Evolutionary conservation across 2,329 filamentous ascomycete genomes (phyloP).

Genomic region (Monosporascus sp.): DNA sequence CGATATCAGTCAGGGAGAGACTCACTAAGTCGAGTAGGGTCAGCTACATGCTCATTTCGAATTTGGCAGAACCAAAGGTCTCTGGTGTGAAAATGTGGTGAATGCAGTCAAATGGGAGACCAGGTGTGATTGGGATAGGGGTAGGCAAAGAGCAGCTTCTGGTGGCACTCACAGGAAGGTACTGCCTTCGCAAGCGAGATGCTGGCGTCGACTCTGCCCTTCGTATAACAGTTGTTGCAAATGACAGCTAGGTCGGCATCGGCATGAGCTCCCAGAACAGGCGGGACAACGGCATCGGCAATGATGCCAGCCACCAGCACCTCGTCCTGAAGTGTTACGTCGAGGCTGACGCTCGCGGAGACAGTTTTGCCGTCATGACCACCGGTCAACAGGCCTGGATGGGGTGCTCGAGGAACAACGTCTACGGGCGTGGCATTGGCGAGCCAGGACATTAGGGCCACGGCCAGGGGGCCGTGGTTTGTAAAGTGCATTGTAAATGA

Average conservation of each 20-base stretch:
- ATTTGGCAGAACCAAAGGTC: too few species aligned
- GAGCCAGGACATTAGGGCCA: slow-evolving; percentile 24
- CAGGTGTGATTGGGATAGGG: too few species aligned
- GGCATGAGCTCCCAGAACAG: slow-evolving; percentile 24
- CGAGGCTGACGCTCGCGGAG: slow-evolving; percentile 17
- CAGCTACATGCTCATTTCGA: too few species aligned
- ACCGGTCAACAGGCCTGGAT: slow-evolving; percentile 8
- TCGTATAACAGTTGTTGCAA: slow-evolving; percentile 45
- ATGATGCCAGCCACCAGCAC: slow-evolving; percentile 21
- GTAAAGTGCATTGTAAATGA: slow-evolving; percentile 24
- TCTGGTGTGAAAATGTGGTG: too few species aligned
- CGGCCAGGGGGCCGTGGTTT: slow-evolving; percentile 22
- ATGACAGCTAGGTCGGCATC: slow-evolving; percentile 27
- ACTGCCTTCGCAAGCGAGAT: slow-evolving; percentile 35
- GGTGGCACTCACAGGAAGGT: slow-evolving; percentile 23
- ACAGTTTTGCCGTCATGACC: slow-evolving; percentile 17
- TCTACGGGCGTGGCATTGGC: slow-evolving; percentile 17
- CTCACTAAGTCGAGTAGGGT: slow-evolving; percentile 16
- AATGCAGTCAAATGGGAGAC: too few species aligned
- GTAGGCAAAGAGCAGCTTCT: too few species aligned
- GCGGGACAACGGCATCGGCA: slow-evolving; percentile 31
- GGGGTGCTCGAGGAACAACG: slow-evolving; percentile 9
- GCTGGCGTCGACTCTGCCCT: slow-evolving; percentile 40
- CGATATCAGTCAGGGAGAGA: slow-evolving; percentile 43
- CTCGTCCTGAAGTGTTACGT: slow-evolving; percentile 19